Percentiles rank a stretch among this genome's conserved stretches.
Evolutionary conservation across 2,329 filamentous ascomycete species (phyloP).

Genomic region (Amphichorda felina): DNA sequence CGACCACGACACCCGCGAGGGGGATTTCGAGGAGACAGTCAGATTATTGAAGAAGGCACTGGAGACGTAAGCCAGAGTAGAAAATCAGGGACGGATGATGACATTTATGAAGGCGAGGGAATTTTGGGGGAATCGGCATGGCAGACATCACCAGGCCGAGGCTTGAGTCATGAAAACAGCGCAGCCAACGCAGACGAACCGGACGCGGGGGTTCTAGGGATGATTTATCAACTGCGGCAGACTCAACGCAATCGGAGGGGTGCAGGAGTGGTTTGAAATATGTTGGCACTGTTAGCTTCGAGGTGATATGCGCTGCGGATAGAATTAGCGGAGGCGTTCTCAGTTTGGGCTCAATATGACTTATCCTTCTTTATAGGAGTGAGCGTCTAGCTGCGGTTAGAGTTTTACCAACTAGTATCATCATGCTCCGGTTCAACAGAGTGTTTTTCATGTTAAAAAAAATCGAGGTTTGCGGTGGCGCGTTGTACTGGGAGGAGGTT

Average conservation of each 20-base stretch:
- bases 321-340: too few relatives aligned
- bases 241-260: constrained; percentile 37
- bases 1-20: constrained; percentile 30
- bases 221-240: constrained; percentile 48
- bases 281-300: too few relatives aligned
- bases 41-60: constrained; percentile 42
- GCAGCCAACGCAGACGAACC: constrained; percentile 29
- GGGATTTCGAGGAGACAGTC: constrained; percentile 32
- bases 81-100: constrained; percentile 37
- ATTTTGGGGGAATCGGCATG: constrained; percentile 46
- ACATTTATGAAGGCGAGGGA: constrained; percentile 38
- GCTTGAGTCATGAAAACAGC: constrained; percentile 40
- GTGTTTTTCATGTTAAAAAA: too few relatives aligned
- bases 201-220: constrained; percentile 42
- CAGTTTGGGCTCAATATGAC: too few relatives aligned
- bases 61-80: constrained; percentile 30
- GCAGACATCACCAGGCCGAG: constrained; percentile 43
- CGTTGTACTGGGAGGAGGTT: too few relatives aligned
- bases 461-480: too few relatives aligned
- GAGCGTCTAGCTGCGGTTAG: too few relatives aligned
- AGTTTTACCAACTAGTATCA: too few relatives aligned
- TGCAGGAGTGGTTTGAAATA: constrained; percentile 18
- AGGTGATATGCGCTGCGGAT: background rate
- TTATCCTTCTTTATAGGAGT: too few relatives aligned
- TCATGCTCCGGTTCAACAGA: too few relatives aligned